Conservation (phyloP, 2,329 filamentous ascomycete genomes). For the Aspergillus sclerotialis region DNA sequence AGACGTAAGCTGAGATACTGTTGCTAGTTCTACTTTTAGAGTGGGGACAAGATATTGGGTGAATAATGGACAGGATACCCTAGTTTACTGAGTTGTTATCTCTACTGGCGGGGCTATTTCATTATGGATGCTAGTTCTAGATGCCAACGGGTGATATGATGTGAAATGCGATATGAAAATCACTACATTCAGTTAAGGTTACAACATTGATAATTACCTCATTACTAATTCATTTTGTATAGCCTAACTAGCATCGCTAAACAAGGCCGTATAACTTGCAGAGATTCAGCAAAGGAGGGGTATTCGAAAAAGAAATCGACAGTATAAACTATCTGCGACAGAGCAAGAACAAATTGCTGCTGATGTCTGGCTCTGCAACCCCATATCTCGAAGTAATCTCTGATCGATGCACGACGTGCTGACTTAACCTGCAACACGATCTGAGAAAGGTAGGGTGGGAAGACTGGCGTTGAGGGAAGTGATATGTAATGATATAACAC, state of each 20-base stretch:
- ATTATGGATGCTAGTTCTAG: too few species aligned
- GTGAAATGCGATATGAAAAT: conserved; percentile 2
- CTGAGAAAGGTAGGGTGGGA: too few species aligned
- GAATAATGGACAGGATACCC: background rate
- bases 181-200: conserved; percentile 6
- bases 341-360: conserved; percentile 5
- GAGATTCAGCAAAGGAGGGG: too few species aligned
- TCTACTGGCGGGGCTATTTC: too few species aligned
- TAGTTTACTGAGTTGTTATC: too few species aligned
- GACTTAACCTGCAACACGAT: too few species aligned
- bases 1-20: conserved; percentile 13
- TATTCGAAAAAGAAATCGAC: conserved; percentile 21
- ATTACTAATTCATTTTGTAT: conserved; percentile 4
- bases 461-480: too few species aligned
- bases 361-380: background rate
- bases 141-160: too few species aligned
- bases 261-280: too few species aligned
- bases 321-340: too few species aligned
- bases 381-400: background rate
- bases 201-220: conserved; percentile 12
- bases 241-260: conserved; percentile 14
- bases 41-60: too few species aligned
- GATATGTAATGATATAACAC: too few species aligned
- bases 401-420: background rate
- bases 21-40: background rate